These are phyloP conservation scores for Lasiodiplodia sp. DNA, from an alignment of 2,329 filamentous ascomycete genomes.

Conservation along the genomic window DNA sequence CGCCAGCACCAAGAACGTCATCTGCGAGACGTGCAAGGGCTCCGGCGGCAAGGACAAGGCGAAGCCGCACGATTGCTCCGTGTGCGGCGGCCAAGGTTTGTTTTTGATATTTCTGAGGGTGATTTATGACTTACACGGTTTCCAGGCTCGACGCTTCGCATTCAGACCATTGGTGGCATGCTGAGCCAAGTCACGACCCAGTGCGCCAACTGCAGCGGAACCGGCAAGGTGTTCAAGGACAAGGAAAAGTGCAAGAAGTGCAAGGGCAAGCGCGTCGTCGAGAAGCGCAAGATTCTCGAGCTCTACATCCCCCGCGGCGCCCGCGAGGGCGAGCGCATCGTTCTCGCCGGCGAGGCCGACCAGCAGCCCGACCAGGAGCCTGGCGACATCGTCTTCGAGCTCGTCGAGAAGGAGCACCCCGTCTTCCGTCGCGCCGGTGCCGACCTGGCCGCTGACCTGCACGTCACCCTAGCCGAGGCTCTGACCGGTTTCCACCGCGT, in stretches of 20 bases:
- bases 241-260: slow-evolving; percentile 99
- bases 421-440: slow-evolving; percentile 82
- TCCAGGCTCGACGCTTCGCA: slow-evolving; percentile 62
- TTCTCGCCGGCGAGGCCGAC: slow-evolving; percentile 91
- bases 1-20: slow-evolving; percentile 89
- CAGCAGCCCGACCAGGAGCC: slow-evolving; percentile 88
- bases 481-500: slow-evolving; percentile 89
- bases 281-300: slow-evolving; percentile 93
- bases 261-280: slow-evolving; percentile 87
- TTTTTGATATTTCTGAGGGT: not conserved
- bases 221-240: slow-evolving; percentile 88
- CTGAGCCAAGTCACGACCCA: slow-evolving; percentile 75
- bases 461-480: slow-evolving; percentile 82
- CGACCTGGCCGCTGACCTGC: slow-evolving; percentile 82
- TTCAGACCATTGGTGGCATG: slow-evolving; percentile 54
- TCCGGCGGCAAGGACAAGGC: slow-evolving; percentile 90
- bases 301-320: slow-evolving; percentile 91
- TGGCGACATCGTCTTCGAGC: slow-evolving; percentile 89
- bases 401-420: slow-evolving; percentile 82
- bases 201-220: slow-evolving; percentile 84
- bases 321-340: slow-evolving; percentile 83
- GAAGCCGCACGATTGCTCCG: slow-evolving; percentile 81
- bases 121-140: slow-evolving; percentile 34
- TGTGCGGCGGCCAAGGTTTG: slow-evolving; percentile 79
- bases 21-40: slow-evolving; percentile 88